Evolutionary conservation across 208 protist genomes (phyloP).

Genomic region (Leishmania arabica): DNA sequence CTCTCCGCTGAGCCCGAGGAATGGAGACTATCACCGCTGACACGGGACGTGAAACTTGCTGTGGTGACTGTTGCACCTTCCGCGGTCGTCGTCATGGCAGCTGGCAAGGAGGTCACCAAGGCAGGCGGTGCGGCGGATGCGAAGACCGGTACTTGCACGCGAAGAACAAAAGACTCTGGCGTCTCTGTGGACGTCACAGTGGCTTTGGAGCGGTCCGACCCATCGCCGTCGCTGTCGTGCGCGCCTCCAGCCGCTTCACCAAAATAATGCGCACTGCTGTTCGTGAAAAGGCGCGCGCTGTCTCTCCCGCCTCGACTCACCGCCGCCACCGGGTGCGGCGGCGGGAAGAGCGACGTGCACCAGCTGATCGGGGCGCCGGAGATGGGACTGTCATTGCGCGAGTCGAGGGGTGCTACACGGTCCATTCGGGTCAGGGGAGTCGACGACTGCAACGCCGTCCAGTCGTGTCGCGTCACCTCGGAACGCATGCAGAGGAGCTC

Average conservation of each 20-base stretch:
- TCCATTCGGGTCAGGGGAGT: conserved; percentile 32
- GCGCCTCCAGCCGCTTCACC: not conserved
- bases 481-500: conserved; percentile 26
- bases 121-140: conserved; percentile 11
- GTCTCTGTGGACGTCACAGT: not conserved
- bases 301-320: not conserved
- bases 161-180: conserved; percentile 16
- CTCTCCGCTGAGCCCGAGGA: not conserved
- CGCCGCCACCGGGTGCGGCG: not conserved
- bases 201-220: not conserved
- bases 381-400: not conserved
- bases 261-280: not conserved
- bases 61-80: not conserved
- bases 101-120: not conserved
- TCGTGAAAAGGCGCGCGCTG: not conserved
- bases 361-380: not conserved
- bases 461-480: conserved; percentile 25
- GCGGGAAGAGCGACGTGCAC: not conserved
- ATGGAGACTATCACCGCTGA: not conserved
- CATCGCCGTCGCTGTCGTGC: not conserved
- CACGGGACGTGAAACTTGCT: not conserved
- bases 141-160: conserved; percentile 30
- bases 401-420: not conserved
- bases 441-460: conserved; percentile 9
- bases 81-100: not conserved